Base-by-base conservation (phyloP, 257 asterid species). In the Solanum medicagineum region DNA sequence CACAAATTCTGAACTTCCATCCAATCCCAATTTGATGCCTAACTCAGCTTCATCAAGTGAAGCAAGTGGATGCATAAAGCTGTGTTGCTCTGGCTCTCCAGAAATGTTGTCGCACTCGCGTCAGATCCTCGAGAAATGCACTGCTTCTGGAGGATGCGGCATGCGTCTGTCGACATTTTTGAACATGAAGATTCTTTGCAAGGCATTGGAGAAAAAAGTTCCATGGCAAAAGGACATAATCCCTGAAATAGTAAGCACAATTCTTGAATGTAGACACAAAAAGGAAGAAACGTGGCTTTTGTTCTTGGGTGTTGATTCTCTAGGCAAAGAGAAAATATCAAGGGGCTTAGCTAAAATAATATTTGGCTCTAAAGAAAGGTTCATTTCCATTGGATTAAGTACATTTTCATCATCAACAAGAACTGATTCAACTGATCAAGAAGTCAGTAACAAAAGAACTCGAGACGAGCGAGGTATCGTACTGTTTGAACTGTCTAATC, bases 31-130 rank as follows among this genome's bases (percentile, higher is more conserved):
- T 80, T 96, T 98, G 0, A 96, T 98, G 85, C 99, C 99, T 10
- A 96, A 96, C 63, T 94, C 99, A 17, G 95, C 98, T 85, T 96
- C 99, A 49, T 96, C 98, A 3, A 96, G 99, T 79, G 98, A 94
- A 90, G 93, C 97, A 55, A 94, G 93, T 59, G 92, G 87, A 17
- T 89, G 89, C 53, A 53, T 87, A 1, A 93, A 93, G 20, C 14
- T 68, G 32, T 68, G 75, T 8, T 68, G 49, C 24, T 36, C 15
- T 0, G 49, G 20, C 54, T 71, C 19, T 20, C 54, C 55, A 71
- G 17, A 71, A 42, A 20, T 71, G 80, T 10, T 71, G 55, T 4
- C 45, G 6, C 80, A 42, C 17, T 4, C 17, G 32, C 42, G 19
- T 71, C 29, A 7, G 19, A 71, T 42, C 29, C 80, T 71, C 24